Base-by-base conservation (phyloP, 441 rosid genomes). In the Mallotus repandus region DNA sequence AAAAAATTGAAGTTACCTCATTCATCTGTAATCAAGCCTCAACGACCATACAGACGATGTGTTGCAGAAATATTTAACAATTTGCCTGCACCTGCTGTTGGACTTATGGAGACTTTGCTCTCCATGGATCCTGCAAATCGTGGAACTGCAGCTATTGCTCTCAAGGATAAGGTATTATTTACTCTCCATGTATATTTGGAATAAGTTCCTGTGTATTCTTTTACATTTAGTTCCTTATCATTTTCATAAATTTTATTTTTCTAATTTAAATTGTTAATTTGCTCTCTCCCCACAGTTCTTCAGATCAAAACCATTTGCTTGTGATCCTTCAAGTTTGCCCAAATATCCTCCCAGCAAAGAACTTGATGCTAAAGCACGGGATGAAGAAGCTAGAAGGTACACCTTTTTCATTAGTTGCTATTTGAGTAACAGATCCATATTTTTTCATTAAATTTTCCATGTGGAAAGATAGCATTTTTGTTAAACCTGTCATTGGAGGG, bases 341-440 rank as follows among this genome's bases (percentile, higher is more conserved):
- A 92, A 88, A 72, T 94, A 92, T 84, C 93, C 97, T 82, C 97
- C 97, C n/a, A 91, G 93, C 81, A 94, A 92, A 82, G 97, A 92
- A 85, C 87, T 94, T 68, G 94, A 94, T 79, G 93, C 91, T 55
- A 88, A 89, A 81, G 19, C 82, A 78, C 88, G 89, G 48, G 95
- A 88, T 80, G 92, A 91, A 63, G 91, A 82, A 87, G 79, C 85
- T 70, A 82, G 82, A 77, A 86, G 89, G 92, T 88, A 83, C 50
- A 21, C 48, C 14, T 41, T 68, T 73, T 50, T 46, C 19, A 32
- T 76, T 43, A 15, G 22, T 63, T 49, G 35, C 18, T 29, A 25
- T 43, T 59, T 9, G 32, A 14, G 3, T 55, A 55, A 19, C 9
- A 52, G 15, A 14, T 67, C 25, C n/a, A 43, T 35, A 66, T 63